phyloP scores from a whole-genome alignment of 2,329 filamentous ascomycete genomes.

The Fusarium pseudonygamai region DNA sequence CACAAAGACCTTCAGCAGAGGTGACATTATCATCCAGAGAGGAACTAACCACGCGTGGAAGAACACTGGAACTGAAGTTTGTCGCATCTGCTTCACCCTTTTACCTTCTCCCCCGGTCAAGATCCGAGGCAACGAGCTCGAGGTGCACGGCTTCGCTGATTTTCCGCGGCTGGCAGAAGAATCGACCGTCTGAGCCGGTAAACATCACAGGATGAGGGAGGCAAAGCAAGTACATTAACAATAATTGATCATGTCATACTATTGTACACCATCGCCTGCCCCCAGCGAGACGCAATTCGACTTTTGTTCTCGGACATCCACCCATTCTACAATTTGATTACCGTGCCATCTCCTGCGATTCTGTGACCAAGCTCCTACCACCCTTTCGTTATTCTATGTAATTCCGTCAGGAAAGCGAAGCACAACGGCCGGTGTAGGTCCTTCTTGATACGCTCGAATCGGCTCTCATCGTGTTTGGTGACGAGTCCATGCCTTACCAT shows the following conservation, averaged over 20 bases:
- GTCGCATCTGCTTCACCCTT: slow-evolving; percentile 38
- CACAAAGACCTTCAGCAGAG: slow-evolving; percentile 25
- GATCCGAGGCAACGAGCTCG: slow-evolving; percentile 32
- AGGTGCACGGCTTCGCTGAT: slow-evolving; percentile 36
- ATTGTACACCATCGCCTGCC: neutral
- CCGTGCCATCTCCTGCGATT: neutral
- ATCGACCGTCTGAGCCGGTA: neutral
- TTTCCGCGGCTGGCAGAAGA: slow-evolving; percentile 32
- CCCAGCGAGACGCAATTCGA: neutral
- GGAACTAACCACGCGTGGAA: slow-evolving; percentile 41
- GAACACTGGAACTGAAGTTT: slow-evolving; percentile 29
- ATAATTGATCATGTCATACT: neutral
- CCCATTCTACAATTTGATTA: neutral
- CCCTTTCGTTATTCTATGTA: slow-evolving; percentile 5
- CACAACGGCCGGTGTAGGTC: slow-evolving; percentile 42
- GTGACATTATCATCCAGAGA: slow-evolving; percentile 38
- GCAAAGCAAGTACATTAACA: neutral
- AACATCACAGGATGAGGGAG: neutral
- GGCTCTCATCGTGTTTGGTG: slow-evolving; percentile 35
- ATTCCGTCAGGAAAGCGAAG: slow-evolving; percentile 37
- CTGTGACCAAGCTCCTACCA: slow-evolving; percentile 5
- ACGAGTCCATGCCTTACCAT: slow-evolving; percentile 46
- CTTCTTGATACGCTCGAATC: slow-evolving; percentile 32
- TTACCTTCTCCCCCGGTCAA: slow-evolving; percentile 31
- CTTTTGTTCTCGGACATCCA: neutral